Conservation (phyloP, 495 filamentous ascomycete genomes). For the Penicillium roqueforti region DNA sequence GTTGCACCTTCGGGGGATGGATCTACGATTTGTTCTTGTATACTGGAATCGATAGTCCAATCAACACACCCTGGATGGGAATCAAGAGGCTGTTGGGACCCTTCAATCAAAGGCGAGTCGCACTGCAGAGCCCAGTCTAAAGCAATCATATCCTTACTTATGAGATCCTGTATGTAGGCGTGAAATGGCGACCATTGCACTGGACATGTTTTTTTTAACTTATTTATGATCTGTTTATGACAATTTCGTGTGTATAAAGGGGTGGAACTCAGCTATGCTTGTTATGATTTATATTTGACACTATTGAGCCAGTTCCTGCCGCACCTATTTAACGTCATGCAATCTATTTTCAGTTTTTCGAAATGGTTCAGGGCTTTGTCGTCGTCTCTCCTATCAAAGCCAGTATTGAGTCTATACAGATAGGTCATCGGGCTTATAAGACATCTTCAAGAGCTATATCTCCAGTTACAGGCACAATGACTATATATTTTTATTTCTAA, state of each 20-base stretch:
- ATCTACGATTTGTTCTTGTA: conserved; percentile 60
- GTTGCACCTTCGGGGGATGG: conserved; percentile 56
- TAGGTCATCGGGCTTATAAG: not conserved
- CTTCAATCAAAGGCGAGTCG: conserved; percentile 11
- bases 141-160: not conserved
- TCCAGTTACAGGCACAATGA: not conserved
- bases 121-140: conserved; percentile 26
- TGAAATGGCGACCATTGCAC: not conserved
- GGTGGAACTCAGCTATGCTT: not conserved
- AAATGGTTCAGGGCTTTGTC: not conserved
- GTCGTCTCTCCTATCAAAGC: not conserved
- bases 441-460: not conserved
- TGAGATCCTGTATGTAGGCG: not conserved
- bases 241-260: not conserved
- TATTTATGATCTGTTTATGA: not conserved
- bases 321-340: not conserved
- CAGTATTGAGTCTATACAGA: not conserved
- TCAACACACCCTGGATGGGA: conserved; percentile 57
- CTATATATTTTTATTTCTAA: not conserved
- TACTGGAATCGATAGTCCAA: conserved; percentile 50
- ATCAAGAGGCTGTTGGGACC: conserved; percentile 40
- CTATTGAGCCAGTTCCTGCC: not conserved
- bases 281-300: not conserved
- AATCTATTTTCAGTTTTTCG: not conserved
- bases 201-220: not conserved